These are phyloP conservation scores for Lavandula angustifolia DNA, from an alignment of 257 asterid species.

Conservation along the genomic window DNA sequence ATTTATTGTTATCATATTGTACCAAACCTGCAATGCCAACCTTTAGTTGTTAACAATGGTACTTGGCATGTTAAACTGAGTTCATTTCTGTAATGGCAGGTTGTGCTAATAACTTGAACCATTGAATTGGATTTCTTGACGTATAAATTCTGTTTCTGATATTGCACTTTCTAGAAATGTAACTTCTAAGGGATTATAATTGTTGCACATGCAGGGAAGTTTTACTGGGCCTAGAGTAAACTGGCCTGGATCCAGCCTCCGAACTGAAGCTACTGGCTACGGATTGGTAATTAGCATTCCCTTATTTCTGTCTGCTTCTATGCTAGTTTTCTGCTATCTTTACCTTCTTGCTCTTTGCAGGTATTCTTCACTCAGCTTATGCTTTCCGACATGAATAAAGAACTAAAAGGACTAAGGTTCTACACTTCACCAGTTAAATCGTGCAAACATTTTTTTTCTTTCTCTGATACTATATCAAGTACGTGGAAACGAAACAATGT, in stretches of 20 bases:
- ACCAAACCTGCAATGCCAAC: background rate
- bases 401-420: constrained; percentile 94
- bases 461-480: constrained; percentile 7
- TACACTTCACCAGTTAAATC: constrained; percentile 28
- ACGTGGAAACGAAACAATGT: background rate
- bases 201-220: constrained; percentile 74
- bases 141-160: constrained; percentile 16
- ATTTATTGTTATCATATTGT: background rate
- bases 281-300: constrained; percentile 72
- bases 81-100: constrained; percentile 1
- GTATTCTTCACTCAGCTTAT: constrained; percentile 94
- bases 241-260: constrained; percentile 97
- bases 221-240: constrained; percentile 95
- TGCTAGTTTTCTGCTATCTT: constrained; percentile 28
- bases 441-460: background rate
- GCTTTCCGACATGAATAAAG: constrained; percentile 98
- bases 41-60: background rate
- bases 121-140: constrained; percentile 4
- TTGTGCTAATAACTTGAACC: constrained; percentile 13
- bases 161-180: constrained; percentile 17
- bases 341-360: constrained; percentile 48
- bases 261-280: constrained; percentile 99
- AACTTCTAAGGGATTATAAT: constrained; percentile 17
- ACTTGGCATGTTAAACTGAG: constrained; percentile 14
- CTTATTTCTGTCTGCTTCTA: background rate